These are phyloP conservation scores for Tetraselmis chui DNA, from an alignment of 139 green algal genomes.

Conservation along the genomic window DNA sequence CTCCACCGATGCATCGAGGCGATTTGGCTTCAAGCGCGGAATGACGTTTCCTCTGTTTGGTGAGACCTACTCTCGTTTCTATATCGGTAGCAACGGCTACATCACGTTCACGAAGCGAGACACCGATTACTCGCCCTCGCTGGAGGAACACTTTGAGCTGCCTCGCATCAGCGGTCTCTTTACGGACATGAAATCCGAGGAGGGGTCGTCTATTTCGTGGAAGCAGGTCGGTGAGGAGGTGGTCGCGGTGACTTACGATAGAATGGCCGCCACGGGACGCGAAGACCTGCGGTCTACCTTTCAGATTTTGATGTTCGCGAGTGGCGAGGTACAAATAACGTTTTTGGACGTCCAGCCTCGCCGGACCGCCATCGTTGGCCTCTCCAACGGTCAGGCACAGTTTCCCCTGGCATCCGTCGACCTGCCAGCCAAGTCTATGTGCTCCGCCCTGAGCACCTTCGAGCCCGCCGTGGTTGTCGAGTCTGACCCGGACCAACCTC, in stretches of 20 bases:
- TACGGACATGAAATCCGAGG: neutral
- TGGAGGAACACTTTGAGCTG: neutral
- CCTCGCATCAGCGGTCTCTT: neutral
- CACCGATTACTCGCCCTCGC: neutral
- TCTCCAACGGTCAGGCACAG: neutral
- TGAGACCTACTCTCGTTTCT: neutral
- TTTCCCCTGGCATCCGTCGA: neutral
- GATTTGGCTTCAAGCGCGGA: neutral
- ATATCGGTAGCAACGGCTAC: neutral
- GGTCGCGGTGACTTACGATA: neutral
- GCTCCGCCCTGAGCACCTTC: neutral
- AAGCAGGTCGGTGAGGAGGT: neutral
- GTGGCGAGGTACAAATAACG: neutral
- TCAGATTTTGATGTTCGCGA: neutral
- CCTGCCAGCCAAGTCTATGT: neutral
- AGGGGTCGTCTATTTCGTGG: neutral
- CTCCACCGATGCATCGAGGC: neutral
- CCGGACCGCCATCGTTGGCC: neutral
- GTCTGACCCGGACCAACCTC: too few relatives aligned
- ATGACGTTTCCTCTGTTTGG: neutral
- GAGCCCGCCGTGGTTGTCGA: neutral
- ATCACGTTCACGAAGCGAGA: neutral
- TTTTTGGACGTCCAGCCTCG: neutral
- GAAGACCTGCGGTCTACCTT: neutral
- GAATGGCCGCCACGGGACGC: neutral